These are phyloP conservation scores for Trichoderma orchidacearum DNA, from an alignment of 495 filamentous ascomycete species.

Conservation along the genomic window DNA sequence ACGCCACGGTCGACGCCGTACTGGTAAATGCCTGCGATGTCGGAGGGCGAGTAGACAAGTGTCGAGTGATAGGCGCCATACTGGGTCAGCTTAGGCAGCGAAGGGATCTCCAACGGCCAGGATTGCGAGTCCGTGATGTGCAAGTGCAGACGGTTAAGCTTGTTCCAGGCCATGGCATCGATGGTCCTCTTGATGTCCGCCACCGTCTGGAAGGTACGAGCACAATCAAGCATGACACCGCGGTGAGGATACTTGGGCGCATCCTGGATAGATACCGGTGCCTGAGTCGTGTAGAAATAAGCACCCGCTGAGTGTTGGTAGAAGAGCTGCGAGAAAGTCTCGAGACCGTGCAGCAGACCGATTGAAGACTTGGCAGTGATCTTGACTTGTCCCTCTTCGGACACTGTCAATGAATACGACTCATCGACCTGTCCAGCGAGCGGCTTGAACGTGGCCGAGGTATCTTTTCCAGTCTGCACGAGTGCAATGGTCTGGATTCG, in stretches of 20 bases:
- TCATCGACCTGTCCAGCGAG: conserved; percentile 53
- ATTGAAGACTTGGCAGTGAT: conserved; percentile 50
- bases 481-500: conserved; percentile 44
- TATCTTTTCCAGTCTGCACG: conserved; percentile 40
- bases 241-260: conserved; percentile 55
- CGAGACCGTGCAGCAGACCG: conserved; percentile 54
- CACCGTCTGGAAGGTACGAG: conserved; percentile 50
- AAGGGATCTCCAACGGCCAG: conserved; percentile 67
- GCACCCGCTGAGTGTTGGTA: conserved; percentile 43
- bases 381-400: conserved; percentile 33
- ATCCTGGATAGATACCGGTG: conserved; percentile 53
- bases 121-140: conserved; percentile 74
- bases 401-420: conserved; percentile 51
- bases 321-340: conserved; percentile 65
- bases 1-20: conserved; percentile 56
- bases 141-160: conserved; percentile 66
- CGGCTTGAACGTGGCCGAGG: conserved; percentile 41
- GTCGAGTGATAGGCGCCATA: conserved; percentile 53
- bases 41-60: conserved; percentile 45
- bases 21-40: conserved; percentile 48
- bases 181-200: conserved; percentile 52
- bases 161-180: conserved; percentile 59
- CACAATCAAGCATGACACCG: conserved; percentile 60
- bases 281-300: conserved; percentile 47
- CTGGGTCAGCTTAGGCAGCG: conserved; percentile 50